These are phyloP conservation scores for Pseudozyma hubeiensis DNA, from an alignment of 1,284 basidiomycete species.

Conservation along the genomic window DNA sequence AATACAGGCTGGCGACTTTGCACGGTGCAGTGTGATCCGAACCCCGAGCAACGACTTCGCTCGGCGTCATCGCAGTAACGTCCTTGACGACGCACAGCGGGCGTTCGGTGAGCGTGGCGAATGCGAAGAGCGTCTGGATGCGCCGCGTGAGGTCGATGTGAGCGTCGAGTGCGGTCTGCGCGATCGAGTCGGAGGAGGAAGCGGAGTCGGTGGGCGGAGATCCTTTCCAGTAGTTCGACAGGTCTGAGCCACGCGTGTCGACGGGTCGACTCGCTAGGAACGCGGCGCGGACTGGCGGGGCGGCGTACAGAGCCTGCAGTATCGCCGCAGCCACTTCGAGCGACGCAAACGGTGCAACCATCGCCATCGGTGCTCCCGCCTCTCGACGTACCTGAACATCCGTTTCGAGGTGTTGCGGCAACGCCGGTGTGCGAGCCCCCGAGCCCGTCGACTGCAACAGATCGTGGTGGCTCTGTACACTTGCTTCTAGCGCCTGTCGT, in stretches of 20 bases:
- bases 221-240: conserved; percentile 50
- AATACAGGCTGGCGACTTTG: conserved; percentile 27
- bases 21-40: conserved; percentile 27
- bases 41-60: conserved; percentile 26
- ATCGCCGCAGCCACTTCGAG: conserved; percentile 37
- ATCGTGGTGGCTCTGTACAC: conserved; percentile 48
- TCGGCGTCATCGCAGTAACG: conserved; percentile 31
- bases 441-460: conserved; percentile 23
- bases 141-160: conserved; percentile 35
- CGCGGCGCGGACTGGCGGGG: conserved; percentile 29
- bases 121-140: conserved; percentile 47
- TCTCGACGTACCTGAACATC: conserved; percentile 21
- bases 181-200: neutral
- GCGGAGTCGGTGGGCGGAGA: conserved; percentile 16
- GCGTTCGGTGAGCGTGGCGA: conserved; percentile 32
- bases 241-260: conserved; percentile 29
- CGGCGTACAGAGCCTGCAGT: conserved; percentile 40
- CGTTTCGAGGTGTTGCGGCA: conserved; percentile 39
- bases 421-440: conserved; percentile 32
- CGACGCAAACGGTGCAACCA: conserved; percentile 41
- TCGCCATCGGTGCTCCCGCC: conserved; percentile 34
- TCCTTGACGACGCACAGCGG: conserved; percentile 38
- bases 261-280: conserved; percentile 22
- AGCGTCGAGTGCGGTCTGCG: conserved; percentile 11
- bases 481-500: conserved; percentile 50